A percentile compares a stretch with the other conserved stretches of the same genome.
Conservation (phyloP, 78 protist species). For the Salpingoeca rosetta region DNA sequence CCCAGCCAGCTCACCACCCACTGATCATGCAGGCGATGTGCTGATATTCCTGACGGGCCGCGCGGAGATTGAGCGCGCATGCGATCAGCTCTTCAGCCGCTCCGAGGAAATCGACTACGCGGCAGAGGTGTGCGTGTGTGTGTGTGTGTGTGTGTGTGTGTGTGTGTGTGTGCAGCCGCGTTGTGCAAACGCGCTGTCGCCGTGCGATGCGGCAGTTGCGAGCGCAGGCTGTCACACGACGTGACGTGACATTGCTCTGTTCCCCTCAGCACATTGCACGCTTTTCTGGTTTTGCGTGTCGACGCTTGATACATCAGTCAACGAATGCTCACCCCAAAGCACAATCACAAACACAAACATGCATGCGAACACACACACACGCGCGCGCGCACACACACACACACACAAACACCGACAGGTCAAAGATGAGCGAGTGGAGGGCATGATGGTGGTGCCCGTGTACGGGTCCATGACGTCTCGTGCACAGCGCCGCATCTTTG, state of each 20-base stretch:
- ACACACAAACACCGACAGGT: background rate
- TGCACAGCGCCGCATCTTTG: constrained; percentile 36
- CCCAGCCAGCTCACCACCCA: too few relatives aligned
- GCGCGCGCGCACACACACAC: background rate
- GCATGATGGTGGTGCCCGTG: constrained; percentile 14
- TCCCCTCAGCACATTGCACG: too few relatives aligned
- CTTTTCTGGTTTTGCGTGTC: too few relatives aligned
- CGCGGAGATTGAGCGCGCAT: constrained; percentile 51
- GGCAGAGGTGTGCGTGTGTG: background rate
- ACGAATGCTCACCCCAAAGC: too few relatives aligned
- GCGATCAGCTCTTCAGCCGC: background rate
- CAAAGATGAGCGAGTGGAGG: background rate
- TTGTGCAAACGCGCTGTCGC: too few relatives aligned
- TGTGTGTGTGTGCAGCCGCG: too few relatives aligned
- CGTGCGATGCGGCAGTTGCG: too few relatives aligned
- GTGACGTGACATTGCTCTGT: too few relatives aligned
- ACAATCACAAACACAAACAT: too few relatives aligned
- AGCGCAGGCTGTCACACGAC: too few relatives aligned
- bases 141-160: too few relatives aligned
- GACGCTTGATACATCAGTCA: too few relatives aligned
- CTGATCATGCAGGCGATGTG: constrained; percentile 55
- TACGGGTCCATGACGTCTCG: constrained; percentile 27
- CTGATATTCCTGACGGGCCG: constrained; percentile 68
- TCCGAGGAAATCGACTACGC: constrained; percentile 26
- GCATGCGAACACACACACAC: background rate